A percentile compares a stretch with the other conserved stretches of the same genome.
phyloP scores from a whole-genome alignment of 176 grass and related monocot species.

The Alopecurus myosuroides region DNA sequence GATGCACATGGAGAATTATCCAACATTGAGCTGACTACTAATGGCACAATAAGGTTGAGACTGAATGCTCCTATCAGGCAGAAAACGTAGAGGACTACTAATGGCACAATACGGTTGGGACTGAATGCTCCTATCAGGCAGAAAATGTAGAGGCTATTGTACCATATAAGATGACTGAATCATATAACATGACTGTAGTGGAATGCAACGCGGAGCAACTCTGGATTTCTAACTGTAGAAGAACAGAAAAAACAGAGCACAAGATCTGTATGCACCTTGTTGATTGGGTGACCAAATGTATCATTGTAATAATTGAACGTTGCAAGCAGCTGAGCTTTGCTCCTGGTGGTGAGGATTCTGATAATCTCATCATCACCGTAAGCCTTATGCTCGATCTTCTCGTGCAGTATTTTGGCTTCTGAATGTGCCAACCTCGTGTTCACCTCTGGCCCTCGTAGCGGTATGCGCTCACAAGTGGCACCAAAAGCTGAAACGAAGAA shows the following conservation, averaged over 20 bases:
- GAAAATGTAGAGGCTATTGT: too few relatives aligned
- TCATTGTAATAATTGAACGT: slow-evolving; percentile 86
- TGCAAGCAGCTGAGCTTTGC: slow-evolving; percentile 81
- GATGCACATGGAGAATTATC: too few relatives aligned
- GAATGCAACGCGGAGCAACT: too few relatives aligned
- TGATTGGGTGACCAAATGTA: slow-evolving; percentile 72
- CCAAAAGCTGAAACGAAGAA: slow-evolving; percentile 65
- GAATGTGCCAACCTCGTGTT: slow-evolving; percentile 72
- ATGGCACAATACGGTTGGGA: too few relatives aligned
- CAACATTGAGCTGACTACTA: too few relatives aligned
- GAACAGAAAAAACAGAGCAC: background rate
- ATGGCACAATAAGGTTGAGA: too few relatives aligned
- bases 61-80: too few relatives aligned
- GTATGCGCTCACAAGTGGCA: slow-evolving; percentile 74
- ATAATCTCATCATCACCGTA: slow-evolving; percentile 81
- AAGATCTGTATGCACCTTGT: slow-evolving; percentile 52
- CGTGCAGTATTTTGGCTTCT: slow-evolving; percentile 81
- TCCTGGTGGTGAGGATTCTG: slow-evolving; percentile 81
- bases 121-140: too few relatives aligned
- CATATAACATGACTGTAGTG: too few relatives aligned
- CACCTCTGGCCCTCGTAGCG: slow-evolving; percentile 70
- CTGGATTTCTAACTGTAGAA: background rate
- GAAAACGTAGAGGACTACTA: too few relatives aligned
- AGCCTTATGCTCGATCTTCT: slow-evolving; percentile 77
- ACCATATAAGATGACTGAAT: too few relatives aligned